Base-by-base conservation (phyloP, 2,329 filamentous ascomycete genomes). In the Geosmithia morbida region DNA sequence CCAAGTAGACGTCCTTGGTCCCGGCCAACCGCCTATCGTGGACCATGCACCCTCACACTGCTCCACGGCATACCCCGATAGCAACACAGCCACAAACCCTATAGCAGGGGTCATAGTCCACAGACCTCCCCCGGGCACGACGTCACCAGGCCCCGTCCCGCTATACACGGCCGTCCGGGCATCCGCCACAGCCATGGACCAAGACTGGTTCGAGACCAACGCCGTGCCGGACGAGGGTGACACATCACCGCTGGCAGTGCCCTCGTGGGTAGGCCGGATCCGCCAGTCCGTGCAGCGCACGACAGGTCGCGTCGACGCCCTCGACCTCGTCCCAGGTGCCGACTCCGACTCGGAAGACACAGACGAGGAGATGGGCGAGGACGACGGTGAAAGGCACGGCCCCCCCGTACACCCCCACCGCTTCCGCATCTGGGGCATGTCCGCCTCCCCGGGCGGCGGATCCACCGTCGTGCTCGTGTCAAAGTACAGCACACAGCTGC, bases 131-230 rank as follows among this genome's bases (percentile, higher is more conserved):
- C 48, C 55, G 14, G 33, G 14, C 5, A 3, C 33, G 33, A 46
- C 49, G 10, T 51, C 47, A 14, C 57, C 53, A 26, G 50, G 55
- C 1, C 49, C 59, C 0, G 60, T 61, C 0, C 73, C 75, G 0
- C 57, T 65, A 6, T 79, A 76, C 55, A 72, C 74, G 0, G 62
- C 76, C 10, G 65, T 72, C 29, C 70, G 76, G 17, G 60, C 72
- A 33, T 74, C 74, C 1, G 75, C 70, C 8, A 77, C 73, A 0
- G 59, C 66, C 3, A 66, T 63, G 2, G 77, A 73, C 51, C 55
- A 61, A 14, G 65, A 69, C 52, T 79, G 75, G 75, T 74, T 69
- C 50, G 67, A 77, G 49, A 72, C 68, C 16, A 78, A 74, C 51
- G 54, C 67, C 2, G 57, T 64, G 1, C 43, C 16, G 5, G 20